These are phyloP conservation scores for Ascochyta rabiei DNA, from an alignment of 2,329 filamentous ascomycete genomes.

Conservation along the genomic window DNA sequence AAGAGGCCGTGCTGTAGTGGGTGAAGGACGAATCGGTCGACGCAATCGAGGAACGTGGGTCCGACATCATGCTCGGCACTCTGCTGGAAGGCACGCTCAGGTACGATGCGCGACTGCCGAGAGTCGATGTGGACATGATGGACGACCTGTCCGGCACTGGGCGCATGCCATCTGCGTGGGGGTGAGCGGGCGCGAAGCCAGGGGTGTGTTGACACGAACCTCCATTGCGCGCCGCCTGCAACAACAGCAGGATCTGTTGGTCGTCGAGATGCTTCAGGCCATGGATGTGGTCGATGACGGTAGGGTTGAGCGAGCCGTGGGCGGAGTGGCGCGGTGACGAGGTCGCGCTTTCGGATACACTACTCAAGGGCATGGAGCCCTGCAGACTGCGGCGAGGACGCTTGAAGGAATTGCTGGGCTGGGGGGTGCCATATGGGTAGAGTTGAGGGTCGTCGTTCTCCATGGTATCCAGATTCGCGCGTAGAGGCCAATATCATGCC, in stretches of 20 bases:
- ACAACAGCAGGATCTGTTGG: slow-evolving; percentile 46
- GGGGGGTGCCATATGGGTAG: slow-evolving; percentile 44
- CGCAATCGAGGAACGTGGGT: slow-evolving; percentile 46
- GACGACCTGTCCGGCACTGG: slow-evolving; percentile 44
- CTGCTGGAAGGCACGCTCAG: slow-evolving; percentile 47
- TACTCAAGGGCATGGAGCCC: slow-evolving; percentile 44
- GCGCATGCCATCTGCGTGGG: slow-evolving; percentile 43
- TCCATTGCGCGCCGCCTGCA: slow-evolving; percentile 48
- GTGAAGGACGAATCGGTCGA: slow-evolving; percentile 48
- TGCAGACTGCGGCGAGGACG: slow-evolving; percentile 47
- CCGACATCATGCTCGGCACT: slow-evolving; percentile 47
- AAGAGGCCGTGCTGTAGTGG: slow-evolving; percentile 46
- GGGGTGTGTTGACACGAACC: slow-evolving; percentile 34
- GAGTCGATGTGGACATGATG: slow-evolving; percentile 38
- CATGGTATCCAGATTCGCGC: slow-evolving; percentile 43
- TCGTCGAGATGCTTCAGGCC: slow-evolving; percentile 49
- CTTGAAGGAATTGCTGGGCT: slow-evolving; percentile 45
- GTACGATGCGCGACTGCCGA: slow-evolving; percentile 46
- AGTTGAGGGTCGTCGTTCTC: slow-evolving; percentile 47
- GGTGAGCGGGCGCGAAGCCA: slow-evolving; percentile 28
- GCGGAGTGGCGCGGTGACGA: slow-evolving; percentile 44
- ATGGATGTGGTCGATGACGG: slow-evolving; percentile 49
- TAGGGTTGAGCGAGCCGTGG: slow-evolving; percentile 42
- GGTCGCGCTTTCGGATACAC: slow-evolving; percentile 45
- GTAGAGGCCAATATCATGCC: slow-evolving; percentile 44